Evolutionary conservation across 768 basidiomycete species (phyloP).

Genomic region (Leccinum longicurvipes): DNA sequence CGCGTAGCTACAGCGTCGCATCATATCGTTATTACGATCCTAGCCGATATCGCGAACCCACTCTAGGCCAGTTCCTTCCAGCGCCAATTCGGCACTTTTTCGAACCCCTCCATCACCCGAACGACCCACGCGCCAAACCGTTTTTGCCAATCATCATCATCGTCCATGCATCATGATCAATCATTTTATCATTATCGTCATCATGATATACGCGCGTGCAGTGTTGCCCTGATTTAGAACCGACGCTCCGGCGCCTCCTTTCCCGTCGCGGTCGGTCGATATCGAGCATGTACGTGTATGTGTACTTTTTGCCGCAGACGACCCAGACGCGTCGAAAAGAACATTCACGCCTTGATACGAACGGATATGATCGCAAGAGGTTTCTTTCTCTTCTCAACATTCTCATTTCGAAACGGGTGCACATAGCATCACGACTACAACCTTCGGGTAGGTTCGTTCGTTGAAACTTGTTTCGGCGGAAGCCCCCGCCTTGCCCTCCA

Average conservation of each 20-base stretch:
- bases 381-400: background rate
- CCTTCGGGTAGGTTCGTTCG: background rate
- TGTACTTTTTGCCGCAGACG: background rate
- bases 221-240: background rate
- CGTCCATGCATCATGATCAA: background rate
- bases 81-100: background rate
- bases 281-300: background rate
- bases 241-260: background rate
- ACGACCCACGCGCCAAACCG: background rate
- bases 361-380: background rate
- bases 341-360: background rate
- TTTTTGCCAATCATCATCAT: background rate
- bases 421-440: background rate
- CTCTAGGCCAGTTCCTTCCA: background rate
- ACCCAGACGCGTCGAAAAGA: background rate
- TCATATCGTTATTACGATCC: background rate
- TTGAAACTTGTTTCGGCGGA: constrained; percentile 7
- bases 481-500: background rate
- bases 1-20: background rate
- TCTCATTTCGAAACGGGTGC: background rate
- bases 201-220: background rate
- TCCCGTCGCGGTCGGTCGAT: background rate
- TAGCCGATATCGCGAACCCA: background rate
- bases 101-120: background rate
- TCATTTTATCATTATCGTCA: background rate